Evolutionary conservation across 768 basidiomycete genomes (phyloP).

Genomic region (Pleurotus giganteus): DNA sequence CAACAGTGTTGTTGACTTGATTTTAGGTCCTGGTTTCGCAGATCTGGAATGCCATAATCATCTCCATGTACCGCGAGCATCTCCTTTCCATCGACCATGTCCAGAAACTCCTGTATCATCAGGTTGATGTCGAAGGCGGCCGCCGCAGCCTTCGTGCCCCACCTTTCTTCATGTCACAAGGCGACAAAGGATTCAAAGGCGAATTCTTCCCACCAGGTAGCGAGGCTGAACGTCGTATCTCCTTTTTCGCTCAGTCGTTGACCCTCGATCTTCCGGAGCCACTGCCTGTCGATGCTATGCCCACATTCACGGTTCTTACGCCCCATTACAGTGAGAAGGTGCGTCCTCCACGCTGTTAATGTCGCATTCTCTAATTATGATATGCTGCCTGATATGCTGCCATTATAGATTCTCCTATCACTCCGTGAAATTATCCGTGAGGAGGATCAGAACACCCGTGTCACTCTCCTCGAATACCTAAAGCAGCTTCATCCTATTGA

Average conservation of each 20-base stretch:
- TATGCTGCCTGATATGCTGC: conserved; percentile 12
- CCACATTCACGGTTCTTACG: conserved; percentile 96
- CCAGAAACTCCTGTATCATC: conserved; percentile 96
- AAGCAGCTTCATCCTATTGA: conserved; percentile 98
- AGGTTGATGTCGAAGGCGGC: conserved; percentile 82
- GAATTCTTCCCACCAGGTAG: conserved; percentile 95
- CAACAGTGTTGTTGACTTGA: conserved; percentile 6
- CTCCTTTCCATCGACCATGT: conserved; percentile 98
- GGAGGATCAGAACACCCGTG: conserved; percentile 95
- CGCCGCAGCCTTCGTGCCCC: conserved; percentile 92
- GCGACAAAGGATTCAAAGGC: conserved; percentile 72
- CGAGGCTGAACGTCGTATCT: conserved; percentile 96
- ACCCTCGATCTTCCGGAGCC: conserved; percentile 95
- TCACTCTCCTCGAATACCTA: conserved; percentile 95
- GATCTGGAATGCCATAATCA: conserved; percentile 99
- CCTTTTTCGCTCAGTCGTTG: conserved; percentile 97
- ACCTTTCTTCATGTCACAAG: conserved; percentile 97
- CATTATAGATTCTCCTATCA: conserved; percentile 79
- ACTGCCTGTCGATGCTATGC: conserved; percentile 98
- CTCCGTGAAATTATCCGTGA: conserved; percentile 98
- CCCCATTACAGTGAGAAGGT: conserved; percentile 99
- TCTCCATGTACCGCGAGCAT: conserved; percentile 99
- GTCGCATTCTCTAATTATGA: background rate
- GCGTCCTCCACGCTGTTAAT: conserved; percentile 14
- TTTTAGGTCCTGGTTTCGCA: conserved; percentile 91